These are phyloP conservation scores for Ophiostoma fasciatum DNA, from an alignment of 2,329 filamentous ascomycete genomes.

Conservation along the genomic window DNA sequence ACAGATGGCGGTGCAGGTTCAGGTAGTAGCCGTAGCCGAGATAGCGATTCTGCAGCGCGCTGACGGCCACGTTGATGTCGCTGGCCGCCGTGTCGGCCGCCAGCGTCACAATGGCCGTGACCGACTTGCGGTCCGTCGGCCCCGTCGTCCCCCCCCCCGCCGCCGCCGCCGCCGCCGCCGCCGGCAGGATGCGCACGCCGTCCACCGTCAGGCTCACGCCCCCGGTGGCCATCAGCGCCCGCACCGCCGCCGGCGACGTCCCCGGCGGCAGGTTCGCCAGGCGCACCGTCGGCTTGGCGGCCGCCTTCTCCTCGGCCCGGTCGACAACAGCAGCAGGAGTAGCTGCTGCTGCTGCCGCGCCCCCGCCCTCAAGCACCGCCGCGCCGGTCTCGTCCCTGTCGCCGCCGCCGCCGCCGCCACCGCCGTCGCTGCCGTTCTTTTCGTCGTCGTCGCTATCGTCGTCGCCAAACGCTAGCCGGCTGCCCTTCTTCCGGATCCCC, in stretches of 20 bases:
- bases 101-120: conserved; percentile 66
- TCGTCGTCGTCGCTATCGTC: conserved; percentile 46
- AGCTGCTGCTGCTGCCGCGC: conserved; percentile 10
- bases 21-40: conserved; percentile 75
- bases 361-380: background rate
- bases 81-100: conserved; percentile 67
- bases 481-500: conserved; percentile 8
- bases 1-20: conserved; percentile 66
- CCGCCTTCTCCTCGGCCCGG: conserved; percentile 40
- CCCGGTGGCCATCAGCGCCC: conserved; percentile 34
- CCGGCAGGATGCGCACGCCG: conserved; percentile 54
- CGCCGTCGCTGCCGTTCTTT: conserved; percentile 39
- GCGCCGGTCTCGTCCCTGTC: background rate
- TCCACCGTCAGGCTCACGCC: conserved; percentile 45
- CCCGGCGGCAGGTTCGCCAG: conserved; percentile 46
- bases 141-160: conserved; percentile 35
- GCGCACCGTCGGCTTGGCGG: conserved; percentile 47
- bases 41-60: conserved; percentile 66
- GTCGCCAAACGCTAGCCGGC: conserved; percentile 25
- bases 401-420: conserved; percentile 9
- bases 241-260: conserved; percentile 44
- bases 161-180: conserved; percentile 31
- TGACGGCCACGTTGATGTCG: conserved; percentile 71
- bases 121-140: conserved; percentile 51
- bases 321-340: conserved; percentile 28